Evolutionary conservation across 2,329 filamentous ascomycete genomes (phyloP).

Genomic region (Colletotrichum sp.): DNA sequence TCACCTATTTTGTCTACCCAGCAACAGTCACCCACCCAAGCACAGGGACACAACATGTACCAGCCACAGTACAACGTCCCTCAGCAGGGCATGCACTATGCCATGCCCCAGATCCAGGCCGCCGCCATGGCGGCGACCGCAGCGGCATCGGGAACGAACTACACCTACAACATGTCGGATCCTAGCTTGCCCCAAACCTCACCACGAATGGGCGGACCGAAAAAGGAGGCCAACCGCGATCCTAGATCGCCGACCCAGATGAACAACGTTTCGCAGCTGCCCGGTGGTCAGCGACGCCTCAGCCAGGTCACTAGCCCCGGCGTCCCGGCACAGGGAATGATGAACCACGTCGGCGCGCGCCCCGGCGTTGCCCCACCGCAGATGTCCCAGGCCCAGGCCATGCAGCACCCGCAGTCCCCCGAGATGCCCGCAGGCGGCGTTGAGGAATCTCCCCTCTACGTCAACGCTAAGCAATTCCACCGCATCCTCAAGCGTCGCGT

Average conservation of each 20-base stretch:
- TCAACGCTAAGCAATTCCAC: slow-evolving; percentile 99
- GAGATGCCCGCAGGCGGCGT: slow-evolving; percentile 75
- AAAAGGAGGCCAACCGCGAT: slow-evolving; percentile 69
- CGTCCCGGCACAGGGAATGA: slow-evolving; percentile 75
- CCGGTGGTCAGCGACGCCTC: slow-evolving; percentile 67
- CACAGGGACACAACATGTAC: slow-evolving; percentile 78
- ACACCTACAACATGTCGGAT: slow-evolving; percentile 76
- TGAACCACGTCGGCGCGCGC: slow-evolving; percentile 66
- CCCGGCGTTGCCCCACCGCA: slow-evolving; percentile 61
- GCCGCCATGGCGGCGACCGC: slow-evolving; percentile 93
- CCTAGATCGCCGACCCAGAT: slow-evolving; percentile 80
- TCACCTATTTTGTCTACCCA: slow-evolving; percentile 84
- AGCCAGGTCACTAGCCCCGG: slow-evolving; percentile 80
- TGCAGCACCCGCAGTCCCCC: slow-evolving; percentile 75
- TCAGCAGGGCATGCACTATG: slow-evolving; percentile 80
- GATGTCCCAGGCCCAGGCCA: slow-evolving; percentile 66
- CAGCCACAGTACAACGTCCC: slow-evolving; percentile 78
- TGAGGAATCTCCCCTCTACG: slow-evolving; percentile 94
- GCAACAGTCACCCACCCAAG: slow-evolving; percentile 65
- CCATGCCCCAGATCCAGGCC: slow-evolving; percentile 82
- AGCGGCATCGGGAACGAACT: slow-evolving; percentile 83
- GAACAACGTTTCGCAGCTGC: slow-evolving; percentile 64
- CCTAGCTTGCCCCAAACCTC: slow-evolving; percentile 73
- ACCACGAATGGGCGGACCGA: slow-evolving; percentile 77
- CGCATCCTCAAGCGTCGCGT: slow-evolving; percentile 94